Base-by-base conservation (phyloP, 306 rosid species). In the Ormosia semicastrata region DNA sequence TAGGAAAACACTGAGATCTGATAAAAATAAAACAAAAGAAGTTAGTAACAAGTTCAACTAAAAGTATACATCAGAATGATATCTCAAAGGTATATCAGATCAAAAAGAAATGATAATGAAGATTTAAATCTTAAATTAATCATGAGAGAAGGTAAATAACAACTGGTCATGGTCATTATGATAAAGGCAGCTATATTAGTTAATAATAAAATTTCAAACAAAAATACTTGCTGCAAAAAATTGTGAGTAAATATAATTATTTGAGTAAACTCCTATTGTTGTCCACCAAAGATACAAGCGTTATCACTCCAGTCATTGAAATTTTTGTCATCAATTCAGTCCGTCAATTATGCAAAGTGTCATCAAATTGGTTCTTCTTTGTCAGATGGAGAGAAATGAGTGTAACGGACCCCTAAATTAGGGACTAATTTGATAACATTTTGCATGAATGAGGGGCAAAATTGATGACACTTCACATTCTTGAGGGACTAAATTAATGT, bases 1-100 rank as follows among this genome's bases (percentile, higher is more conserved):
- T 9, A 7, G 99, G 99, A 83, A 83, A 95, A 83, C 99, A 92
- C 75, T 93, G 92, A n/a, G 89, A 88, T 77, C 98, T 95, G 92
- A 76, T 58, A 65, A 34, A 77, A 82, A 81, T 7, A 62, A 71
- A 64, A 33, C 71, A 32, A 14, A 54, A 36, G 57, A 24, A 17
- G 81, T 82, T n/a, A 79, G 67, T 43, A 67, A 56, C 37, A 43
- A 66, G 64, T 49, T 33, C 33, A 69, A 56, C 40, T 15, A 56
- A 39, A 40, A 36, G 44, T 39, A 41, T 49, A 46, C 8, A 37
- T 44, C 57, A 41, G 77, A 84, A 34, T 17, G 75, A 53, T 46
- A 49, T 32, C 63, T 32, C 52, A 62, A 59, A 15, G 12, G 34
- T 14, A 77, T 57, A 24, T 24, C 36, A 17, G 18, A 47, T 53